Evolutionary conservation across 768 basidiomycete species (phyloP), one percentile per base, ranked within the genome.

Genomic region (Boletus rubroflammeus): DNA sequence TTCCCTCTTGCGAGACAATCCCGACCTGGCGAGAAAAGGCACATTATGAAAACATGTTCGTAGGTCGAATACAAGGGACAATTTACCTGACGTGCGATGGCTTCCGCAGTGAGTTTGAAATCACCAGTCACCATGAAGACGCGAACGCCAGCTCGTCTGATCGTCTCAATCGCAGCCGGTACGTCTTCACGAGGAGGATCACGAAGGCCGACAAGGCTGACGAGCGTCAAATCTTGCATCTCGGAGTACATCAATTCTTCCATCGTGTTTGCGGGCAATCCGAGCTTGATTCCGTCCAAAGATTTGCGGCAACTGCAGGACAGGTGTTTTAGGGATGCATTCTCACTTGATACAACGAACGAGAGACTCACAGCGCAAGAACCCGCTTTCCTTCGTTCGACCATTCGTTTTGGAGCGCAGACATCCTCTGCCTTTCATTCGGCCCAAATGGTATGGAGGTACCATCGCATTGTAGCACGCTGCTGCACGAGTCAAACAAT

Each of bases 121-220:
- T 82, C 81, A 31, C 81, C 81, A 1, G 81, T 83, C 15, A 83
- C 73, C 81, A 83, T 82, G 59, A 79, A 77, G 31, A 82, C 75
- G 15, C 76, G 75, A 51, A 81, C 75, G 14, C 82, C 81, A 19
- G 82, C 82, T 39, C 73, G 60, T 42, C 76, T 67, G 62, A 78
- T 80, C 44, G 75, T 72, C 17, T 68, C 59, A 2, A 84, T 78
- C 13, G 82, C 78, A 6, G 65, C 68, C 1, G 73, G 68, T 6
- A 76, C 76, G 39, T 82, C 78, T 5, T 74, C 74, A 17, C 82
- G 76, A n/a, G 81, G 82, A 14, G 82, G 82, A 57, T 84, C 83
- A 58, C 76, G 75, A 55, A 84, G 74, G n/a, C 76, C 81, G 17
- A 78, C 73, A 1, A 84, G 73, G 13, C 80, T 80, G 8, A 81